Percentiles rank a stretch among this genome's conserved stretches.
Evolutionary conservation across 2,329 filamentous ascomycete species (phyloP).

Genomic region (Kalmusia sp.): DNA sequence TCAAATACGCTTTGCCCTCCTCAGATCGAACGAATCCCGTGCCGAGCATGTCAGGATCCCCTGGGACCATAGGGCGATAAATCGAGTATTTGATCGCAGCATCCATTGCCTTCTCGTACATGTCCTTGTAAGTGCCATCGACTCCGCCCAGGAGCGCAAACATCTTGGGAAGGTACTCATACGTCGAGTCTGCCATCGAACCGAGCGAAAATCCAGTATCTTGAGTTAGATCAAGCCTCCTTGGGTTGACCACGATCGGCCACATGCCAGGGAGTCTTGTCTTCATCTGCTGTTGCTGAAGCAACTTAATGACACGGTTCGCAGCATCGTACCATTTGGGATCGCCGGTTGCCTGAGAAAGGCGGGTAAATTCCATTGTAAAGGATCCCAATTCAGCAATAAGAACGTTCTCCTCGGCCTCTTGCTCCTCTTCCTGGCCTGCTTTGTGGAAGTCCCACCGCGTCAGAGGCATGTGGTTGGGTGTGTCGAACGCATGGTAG

Average conservation of each 20-base stretch:
- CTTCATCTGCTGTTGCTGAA: constrained; percentile 51
- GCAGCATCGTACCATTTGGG: constrained; percentile 56
- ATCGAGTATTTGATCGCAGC: constrained; percentile 55
- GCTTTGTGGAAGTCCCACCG: constrained; percentile 52
- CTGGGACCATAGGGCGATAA: constrained; percentile 58
- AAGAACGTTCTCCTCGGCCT: constrained; percentile 50
- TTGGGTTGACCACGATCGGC: constrained; percentile 54
- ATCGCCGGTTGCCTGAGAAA: constrained; percentile 55
- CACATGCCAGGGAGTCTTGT: constrained; percentile 57
- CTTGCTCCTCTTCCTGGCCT: constrained; percentile 45
- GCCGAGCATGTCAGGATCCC: constrained; percentile 55
- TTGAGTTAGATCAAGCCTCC: constrained; percentile 48
- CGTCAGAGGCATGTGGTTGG: constrained; percentile 83
- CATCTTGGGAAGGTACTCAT: constrained; percentile 55
- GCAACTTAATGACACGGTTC: constrained; percentile 50
- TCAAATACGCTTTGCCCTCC: constrained; percentile 39
- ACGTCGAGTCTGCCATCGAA: constrained; percentile 47
- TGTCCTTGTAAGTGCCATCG: constrained; percentile 54
- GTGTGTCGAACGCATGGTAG: constrained; percentile 86
- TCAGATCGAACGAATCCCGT: constrained; percentile 52
- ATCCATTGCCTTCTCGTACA: constrained; percentile 62
- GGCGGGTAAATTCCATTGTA: constrained; percentile 56
- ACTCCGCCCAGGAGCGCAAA: constrained; percentile 55
- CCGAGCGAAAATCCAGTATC: constrained; percentile 46
- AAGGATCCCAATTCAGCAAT: constrained; percentile 57